Conservation (phyloP, 306 rosid genomes). For the Trifolium subterraneum region DNA sequence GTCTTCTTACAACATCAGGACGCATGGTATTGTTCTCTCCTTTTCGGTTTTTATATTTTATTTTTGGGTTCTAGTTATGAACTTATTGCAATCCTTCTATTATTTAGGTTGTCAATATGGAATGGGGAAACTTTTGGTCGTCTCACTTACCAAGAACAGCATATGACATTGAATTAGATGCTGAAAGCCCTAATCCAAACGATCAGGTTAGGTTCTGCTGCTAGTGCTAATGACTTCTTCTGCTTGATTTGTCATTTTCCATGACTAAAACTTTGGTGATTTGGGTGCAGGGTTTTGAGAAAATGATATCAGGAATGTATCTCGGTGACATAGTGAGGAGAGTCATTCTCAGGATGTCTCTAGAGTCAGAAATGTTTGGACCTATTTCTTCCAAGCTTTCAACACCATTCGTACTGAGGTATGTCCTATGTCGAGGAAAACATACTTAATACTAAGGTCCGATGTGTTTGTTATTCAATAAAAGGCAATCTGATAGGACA, state of each 20-base stretch:
- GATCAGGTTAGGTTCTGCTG: slow-evolving; percentile 68
- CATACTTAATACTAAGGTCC: neutral
- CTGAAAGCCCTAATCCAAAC: slow-evolving; percentile 88
- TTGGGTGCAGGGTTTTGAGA: slow-evolving; percentile 84
- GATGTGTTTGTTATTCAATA: neutral
- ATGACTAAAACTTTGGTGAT: slow-evolving; percentile 38
- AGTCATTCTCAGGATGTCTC: slow-evolving; percentile 78
- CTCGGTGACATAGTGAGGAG: slow-evolving; percentile 93
- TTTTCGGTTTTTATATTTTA: slow-evolving; percentile 8
- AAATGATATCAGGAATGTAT: slow-evolving; percentile 97
- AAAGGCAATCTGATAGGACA: neutral
- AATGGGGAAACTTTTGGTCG: slow-evolving; percentile 97
- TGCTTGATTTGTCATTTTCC: slow-evolving; percentile 20
- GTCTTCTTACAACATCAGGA: slow-evolving; percentile 77
- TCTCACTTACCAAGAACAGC: slow-evolving; percentile 90
- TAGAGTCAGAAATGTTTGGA: slow-evolving; percentile 74
- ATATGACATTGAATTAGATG: slow-evolving; percentile 81
- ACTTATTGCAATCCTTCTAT: slow-evolving; percentile 1
- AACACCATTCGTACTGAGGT: slow-evolving; percentile 67
- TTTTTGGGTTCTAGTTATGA: neutral
- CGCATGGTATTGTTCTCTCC: slow-evolving; percentile 63
- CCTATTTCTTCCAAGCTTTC: slow-evolving; percentile 66
- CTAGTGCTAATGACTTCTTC: slow-evolving; percentile 26
- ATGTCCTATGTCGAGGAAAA: neutral
- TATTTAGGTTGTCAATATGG: slow-evolving; percentile 85